These are phyloP conservation scores for Sicyos edulis DNA, from an alignment of 306 rosid species.

Conservation along the genomic window DNA sequence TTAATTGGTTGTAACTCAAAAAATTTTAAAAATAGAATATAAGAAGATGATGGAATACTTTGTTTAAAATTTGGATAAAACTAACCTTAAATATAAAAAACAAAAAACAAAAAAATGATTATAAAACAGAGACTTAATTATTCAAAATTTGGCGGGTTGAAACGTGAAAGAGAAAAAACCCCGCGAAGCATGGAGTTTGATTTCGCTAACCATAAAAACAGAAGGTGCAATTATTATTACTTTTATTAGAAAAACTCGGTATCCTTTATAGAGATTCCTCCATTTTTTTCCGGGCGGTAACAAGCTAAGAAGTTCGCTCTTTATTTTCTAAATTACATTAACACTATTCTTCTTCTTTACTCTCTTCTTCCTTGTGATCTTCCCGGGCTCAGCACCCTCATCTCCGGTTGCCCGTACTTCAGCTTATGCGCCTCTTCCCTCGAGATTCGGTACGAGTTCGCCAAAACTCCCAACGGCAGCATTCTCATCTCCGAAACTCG, in stretches of 20 bases:
- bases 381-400: slow-evolving; percentile 25
- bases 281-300: slow-evolving; percentile 13
- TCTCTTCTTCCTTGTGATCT: slow-evolving; percentile 2
- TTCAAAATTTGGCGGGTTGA: too few species aligned
- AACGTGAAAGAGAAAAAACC: too few species aligned
- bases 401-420: slow-evolving; percentile 23
- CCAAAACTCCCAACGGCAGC: slow-evolving; percentile 23
- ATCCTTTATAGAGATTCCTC: slow-evolving; percentile 11
- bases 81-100: too few species aligned
- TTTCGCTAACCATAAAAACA: too few species aligned
- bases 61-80: too few species aligned
- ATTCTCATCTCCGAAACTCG: slow-evolving; percentile 21
- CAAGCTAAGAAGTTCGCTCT: slow-evolving; percentile 10
- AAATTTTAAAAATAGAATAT: too few species aligned
- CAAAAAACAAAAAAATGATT: too few species aligned
- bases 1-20: too few species aligned
- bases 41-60: too few species aligned
- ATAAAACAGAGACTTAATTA: too few species aligned
- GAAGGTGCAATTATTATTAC: background rate
- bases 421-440: slow-evolving; percentile 24
- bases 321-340: slow-evolving; percentile 9
- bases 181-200: too few species aligned
- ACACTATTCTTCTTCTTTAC: background rate
- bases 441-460: slow-evolving; percentile 10
- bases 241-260: slow-evolving; percentile 16